Conservation (phyloP, 2,329 filamentous ascomycete species). For the Aspergillus arachidicola region DNA sequence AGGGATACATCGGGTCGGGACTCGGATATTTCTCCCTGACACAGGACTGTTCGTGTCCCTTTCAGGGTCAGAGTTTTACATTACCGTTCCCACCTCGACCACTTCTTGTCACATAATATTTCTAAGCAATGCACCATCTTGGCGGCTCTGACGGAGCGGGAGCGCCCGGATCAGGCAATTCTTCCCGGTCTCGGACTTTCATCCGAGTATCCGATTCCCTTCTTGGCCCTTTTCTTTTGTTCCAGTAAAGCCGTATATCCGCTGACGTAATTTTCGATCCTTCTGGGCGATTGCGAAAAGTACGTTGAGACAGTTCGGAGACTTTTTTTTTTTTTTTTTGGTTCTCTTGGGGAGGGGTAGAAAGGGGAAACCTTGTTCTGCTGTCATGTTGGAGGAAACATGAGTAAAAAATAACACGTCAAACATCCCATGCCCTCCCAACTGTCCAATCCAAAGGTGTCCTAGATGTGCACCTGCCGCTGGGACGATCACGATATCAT, state of each 20-base stretch:
- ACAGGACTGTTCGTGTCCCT: not conserved
- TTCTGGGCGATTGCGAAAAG: not conserved
- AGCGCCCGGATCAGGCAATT: conserved; percentile 19
- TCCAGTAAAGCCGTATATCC: conserved; percentile 17
- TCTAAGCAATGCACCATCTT: not conserved
- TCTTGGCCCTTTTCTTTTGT: not conserved
- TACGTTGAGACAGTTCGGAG: not conserved
- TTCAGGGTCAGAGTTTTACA: not conserved
- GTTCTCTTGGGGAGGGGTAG: not conserved
- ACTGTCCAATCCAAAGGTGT: conserved; percentile 8
- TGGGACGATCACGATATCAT: conserved; percentile 17
- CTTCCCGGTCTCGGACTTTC: conserved; percentile 12
- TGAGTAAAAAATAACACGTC: not conserved
- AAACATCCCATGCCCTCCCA: not conserved
- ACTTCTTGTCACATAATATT: not conserved
- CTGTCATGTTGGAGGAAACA: not conserved
- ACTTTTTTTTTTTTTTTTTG: not conserved
- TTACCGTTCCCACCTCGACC: not conserved
- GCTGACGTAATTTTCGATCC: not conserved
- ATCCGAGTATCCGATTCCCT: conserved; percentile 7
- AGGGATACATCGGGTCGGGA: conserved; percentile 18
- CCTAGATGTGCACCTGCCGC: not conserved
- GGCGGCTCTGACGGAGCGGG: conserved; percentile 14
- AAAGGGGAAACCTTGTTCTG: not conserved
- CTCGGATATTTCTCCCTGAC: conserved; percentile 1